Base-by-base conservation (phyloP, 179 eudicot species). In the Drosera spatulata region DNA sequence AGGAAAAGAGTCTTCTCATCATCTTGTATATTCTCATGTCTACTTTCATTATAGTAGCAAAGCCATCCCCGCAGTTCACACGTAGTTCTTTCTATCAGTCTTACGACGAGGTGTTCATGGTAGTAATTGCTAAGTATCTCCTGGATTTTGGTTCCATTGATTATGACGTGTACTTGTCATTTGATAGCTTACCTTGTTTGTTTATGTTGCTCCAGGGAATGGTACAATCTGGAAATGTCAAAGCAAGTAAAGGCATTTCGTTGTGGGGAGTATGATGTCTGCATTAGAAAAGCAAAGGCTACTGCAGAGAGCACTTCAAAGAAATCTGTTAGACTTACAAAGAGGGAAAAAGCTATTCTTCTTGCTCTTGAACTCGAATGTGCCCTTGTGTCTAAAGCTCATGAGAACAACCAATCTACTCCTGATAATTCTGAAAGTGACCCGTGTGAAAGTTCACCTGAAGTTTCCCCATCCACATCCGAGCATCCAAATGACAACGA, bases 341-440 rank as follows among this genome's bases (percentile, higher is more conserved):
- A 83, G 46, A 71, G 87, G 22, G 95, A 90, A 63, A 80, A 81
- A 52, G 97, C 97, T 22, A 87, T 90, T 66, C 58, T 87, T 64
- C 75, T 69, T 59, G 97, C 98, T 49, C 95, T 88, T 59, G 88
- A 88, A 74, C 76, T 91, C 55, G 98, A 91, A 76, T 72, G 73
- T 63, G 64, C 82, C 66, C 69, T 47, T 42, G 49, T 64, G 40
- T 70, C 65, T 50, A 76, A 76, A 70, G 71, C 71, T 41, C 48
- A 14, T 42, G 47, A 67, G 67, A 50, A 66, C 52, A 42, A 56
- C 11, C 39, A 43, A 58, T 55, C 82, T 56, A 33, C 47, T 47
- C 14, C 50, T 15, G 71, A 68, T 58, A 68, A 53, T 48, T 62
- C 72, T 39, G 68, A 62, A 41, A 53, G 53, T 50, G 79, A 71